Base-by-base conservation (phyloP, 345 rosid genomes). In the Erodium maritimum region DNA sequence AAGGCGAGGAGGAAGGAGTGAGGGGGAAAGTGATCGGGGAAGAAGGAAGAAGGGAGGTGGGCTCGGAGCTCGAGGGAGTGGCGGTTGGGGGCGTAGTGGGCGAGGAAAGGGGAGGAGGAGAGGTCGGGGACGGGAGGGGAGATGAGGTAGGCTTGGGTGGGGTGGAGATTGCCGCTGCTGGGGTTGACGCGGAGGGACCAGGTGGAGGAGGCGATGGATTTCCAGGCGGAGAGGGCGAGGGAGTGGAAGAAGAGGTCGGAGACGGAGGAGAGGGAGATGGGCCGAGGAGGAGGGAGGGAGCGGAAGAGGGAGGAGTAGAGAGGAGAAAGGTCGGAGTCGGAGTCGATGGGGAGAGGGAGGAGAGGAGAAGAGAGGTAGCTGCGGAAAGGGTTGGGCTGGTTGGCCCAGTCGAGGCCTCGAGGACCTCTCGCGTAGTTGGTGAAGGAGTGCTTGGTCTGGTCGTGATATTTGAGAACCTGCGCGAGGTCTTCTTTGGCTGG, bases 151-250 rank as follows among this genome's bases (percentile, higher is more conserved):
- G 93, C 73, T 56, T 90, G 95, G 2, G 93, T 82, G 16, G 95
- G 97, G 72, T 87, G 95, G 23, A 90, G 61, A 69, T 90, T 90
- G 33, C 97, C 97, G 70, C 97, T 90, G 67, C 97, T 87, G 56
- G 97, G 97, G 80, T 90, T 90, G 59, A 82, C 95, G 63, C 95
- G 84, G 67, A 90, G 95, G 2, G 97, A 84, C 95, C 97, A 90
- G 7, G 91, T 90, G 65, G 97, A 90, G 57, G 50, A 54, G 0
- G 90, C 90, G 61, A 82, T 69, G 17, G 93, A 67, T 68, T 90
- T 90, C 97, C 97, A 90, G 50, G 95, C 95, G 58, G 95, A 90
- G 37, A 90, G 90, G n/a, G 97, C 88, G 24, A 90, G 75, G 24
- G 95, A 87, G 33, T 87, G 76, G 65, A 75, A 83, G 61, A 90